phyloP scores from a whole-genome alignment of 1,284 basidiomycete species.

The Moniliophthora roreri region DNA sequence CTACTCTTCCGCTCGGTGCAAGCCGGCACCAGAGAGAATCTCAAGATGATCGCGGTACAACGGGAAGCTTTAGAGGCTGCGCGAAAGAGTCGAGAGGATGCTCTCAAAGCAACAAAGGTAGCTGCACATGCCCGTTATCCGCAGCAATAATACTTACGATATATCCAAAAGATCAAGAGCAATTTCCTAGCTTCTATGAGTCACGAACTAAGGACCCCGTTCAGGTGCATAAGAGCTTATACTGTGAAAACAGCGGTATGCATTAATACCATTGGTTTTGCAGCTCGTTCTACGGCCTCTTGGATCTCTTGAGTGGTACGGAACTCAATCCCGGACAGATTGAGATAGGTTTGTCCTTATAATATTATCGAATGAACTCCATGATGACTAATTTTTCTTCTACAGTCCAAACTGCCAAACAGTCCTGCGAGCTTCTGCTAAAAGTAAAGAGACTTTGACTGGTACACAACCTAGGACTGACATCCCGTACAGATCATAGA shows the following conservation, averaged over 20 bases:
- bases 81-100: slow-evolving; percentile 66
- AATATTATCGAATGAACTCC: background rate
- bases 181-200: slow-evolving; percentile 77
- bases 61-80: slow-evolving; percentile 65
- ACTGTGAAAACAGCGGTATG: background rate
- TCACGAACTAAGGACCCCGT: slow-evolving; percentile 70
- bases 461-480: background rate
- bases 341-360: slow-evolving; percentile 53
- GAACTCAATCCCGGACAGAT: slow-evolving; percentile 64
- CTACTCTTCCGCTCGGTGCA: slow-evolving; percentile 72
- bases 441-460: slow-evolving; percentile 40
- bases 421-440: slow-evolving; percentile 67
- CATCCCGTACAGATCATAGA: slow-evolving; percentile 58
- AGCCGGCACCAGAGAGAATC: slow-evolving; percentile 65
- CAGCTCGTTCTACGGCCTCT: slow-evolving; percentile 70
- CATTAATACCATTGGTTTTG: background rate
- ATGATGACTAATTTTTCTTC: slow-evolving; percentile 2
- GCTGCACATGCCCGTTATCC: slow-evolving; percentile 7
- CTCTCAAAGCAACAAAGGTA: slow-evolving; percentile 69
- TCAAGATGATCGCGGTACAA: slow-evolving; percentile 73
- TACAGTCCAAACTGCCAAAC: slow-evolving; percentile 70
- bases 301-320: slow-evolving; percentile 67
- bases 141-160: background rate
- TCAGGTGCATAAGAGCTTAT: slow-evolving; percentile 44
- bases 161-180: slow-evolving; percentile 58